Evolutionary conservation across 352 stramenopile species (phyloP), one percentile per base, ranked within the genome.

Genomic region (Phytophthora pistaciae): DNA sequence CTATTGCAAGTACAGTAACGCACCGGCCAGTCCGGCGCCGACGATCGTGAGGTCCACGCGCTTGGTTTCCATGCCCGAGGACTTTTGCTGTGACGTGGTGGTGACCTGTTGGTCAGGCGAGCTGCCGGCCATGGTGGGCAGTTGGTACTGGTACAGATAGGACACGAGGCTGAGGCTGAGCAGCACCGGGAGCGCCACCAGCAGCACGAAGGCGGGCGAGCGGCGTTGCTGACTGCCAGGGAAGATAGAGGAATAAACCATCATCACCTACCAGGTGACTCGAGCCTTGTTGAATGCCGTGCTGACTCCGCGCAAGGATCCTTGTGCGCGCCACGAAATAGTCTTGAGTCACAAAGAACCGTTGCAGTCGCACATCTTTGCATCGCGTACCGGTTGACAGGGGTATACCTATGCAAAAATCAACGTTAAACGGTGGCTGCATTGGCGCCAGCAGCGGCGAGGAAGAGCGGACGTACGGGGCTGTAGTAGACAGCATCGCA

Each of bases 41-140:
- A 90, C 64, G 64, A 90, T 83, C 25, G 79, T 78, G 44, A 90
- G 71, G 64, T 87, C 80, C 27, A 77, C 80, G 48, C 61, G 68
- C 54, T 71, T 80, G 25, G 25, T 29, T 55, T 78, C 55, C 69
- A 69, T 82, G 6, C 13, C 44, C 25, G 48, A 31, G 58, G 50
- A 18, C 27, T 59, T 46, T 61, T 64, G 56, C 25, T 58, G 46
- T 21, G 50, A 20, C 48, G 48, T 31, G 5, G 60, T 54, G n/a
- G 57, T 36, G 36, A 33, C 31, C 52, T 58, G 60, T 36, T 57
- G 56, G 56, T 66, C 52, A 40, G 65, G 16, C 21, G 54, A 59
- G 44, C 70, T 73, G 40, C 59, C 59, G 54, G 56, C 42, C 55
- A 74, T 66, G n/a, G 54, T 59, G 21, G 67, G 58, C 38, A 83